These are phyloP conservation scores for Dothiorella sarmentorum DNA, from an alignment of 2,329 filamentous ascomycete species.

Conservation along the genomic window DNA sequence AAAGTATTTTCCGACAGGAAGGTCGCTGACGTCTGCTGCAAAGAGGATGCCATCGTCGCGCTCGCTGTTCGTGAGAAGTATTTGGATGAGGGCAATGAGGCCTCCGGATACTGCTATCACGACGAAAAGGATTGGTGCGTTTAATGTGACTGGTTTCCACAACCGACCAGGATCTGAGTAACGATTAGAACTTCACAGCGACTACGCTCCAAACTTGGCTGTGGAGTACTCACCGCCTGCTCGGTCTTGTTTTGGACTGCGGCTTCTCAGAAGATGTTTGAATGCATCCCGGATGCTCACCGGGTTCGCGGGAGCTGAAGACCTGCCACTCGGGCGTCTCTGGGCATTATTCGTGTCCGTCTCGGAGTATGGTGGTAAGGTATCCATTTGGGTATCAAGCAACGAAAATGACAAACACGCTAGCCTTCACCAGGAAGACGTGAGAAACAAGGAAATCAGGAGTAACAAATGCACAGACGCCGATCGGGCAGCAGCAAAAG, in stretches of 20 bases:
- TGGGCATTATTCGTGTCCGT: not conserved
- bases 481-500: not conserved
- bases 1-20: conserved; percentile 39
- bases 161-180: not conserved
- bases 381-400: not conserved
- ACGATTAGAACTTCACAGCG: not conserved
- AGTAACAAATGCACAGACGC: not conserved
- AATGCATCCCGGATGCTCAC: not conserved
- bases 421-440: not conserved
- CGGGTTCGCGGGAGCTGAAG: not conserved
- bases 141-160: conserved; percentile 42
- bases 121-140: conserved; percentile 35
- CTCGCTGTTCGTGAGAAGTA: conserved; percentile 42
- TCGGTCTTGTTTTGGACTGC: not conserved
- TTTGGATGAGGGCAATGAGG: conserved; percentile 46
- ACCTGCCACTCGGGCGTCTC: too few species aligned
- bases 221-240: not conserved
- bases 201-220: not conserved
- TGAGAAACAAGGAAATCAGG: not conserved
- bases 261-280: not conserved
- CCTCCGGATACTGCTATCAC: conserved; percentile 38
- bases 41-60: conserved; percentile 44
- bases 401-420: not conserved
- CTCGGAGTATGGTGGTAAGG: not conserved
- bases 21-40: conserved; percentile 31